These are phyloP conservation scores for Colletotrichum zoysiae DNA, from an alignment of 2,329 filamentous ascomycete genomes.

Conservation along the genomic window DNA sequence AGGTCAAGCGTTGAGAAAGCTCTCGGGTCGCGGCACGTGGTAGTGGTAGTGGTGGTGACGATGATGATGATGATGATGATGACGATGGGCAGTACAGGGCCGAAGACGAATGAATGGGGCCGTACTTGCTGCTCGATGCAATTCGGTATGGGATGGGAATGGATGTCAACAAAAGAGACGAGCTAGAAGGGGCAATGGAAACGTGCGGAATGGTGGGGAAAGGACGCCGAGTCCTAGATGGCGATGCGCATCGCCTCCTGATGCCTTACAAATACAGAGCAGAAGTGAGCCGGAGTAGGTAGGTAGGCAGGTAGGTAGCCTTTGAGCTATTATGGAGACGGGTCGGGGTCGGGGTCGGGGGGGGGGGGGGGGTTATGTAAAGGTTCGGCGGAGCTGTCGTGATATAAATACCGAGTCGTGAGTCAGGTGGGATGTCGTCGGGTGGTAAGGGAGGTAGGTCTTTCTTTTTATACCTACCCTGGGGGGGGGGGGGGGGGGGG, in stretches of 20 bases:
- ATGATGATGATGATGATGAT: slow-evolving; percentile 7
- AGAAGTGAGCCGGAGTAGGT: slow-evolving; percentile 24
- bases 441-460: background rate
- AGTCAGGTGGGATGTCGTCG: slow-evolving; percentile 8
- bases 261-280: slow-evolving; percentile 40
- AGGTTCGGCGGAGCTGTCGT: slow-evolving; percentile 19
- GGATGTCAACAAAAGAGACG: slow-evolving; percentile 6
- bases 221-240: slow-evolving; percentile 33
- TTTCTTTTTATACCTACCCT: slow-evolving; percentile 29
- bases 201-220: slow-evolving; percentile 1
- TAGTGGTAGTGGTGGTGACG: slow-evolving; percentile 17
- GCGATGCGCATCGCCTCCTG: slow-evolving; percentile 36
- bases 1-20: slow-evolving; percentile 16
- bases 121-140: background rate
- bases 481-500: too few species aligned
- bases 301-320: background rate
- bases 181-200: slow-evolving; percentile 24
- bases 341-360: background rate
- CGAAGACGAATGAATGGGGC: slow-evolving; percentile 8
- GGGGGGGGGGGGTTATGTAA: background rate
- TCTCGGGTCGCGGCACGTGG: slow-evolving; percentile 31
- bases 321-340: slow-evolving; percentile 36
- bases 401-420: slow-evolving; percentile 18
- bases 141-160: background rate
- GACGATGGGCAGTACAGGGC: slow-evolving; percentile 15